A percentile compares a stretch with the other conserved stretches of the same genome.
Evolutionary conservation across 306 rosid species (phyloP).

Genomic region (Quercus parvula): DNA sequence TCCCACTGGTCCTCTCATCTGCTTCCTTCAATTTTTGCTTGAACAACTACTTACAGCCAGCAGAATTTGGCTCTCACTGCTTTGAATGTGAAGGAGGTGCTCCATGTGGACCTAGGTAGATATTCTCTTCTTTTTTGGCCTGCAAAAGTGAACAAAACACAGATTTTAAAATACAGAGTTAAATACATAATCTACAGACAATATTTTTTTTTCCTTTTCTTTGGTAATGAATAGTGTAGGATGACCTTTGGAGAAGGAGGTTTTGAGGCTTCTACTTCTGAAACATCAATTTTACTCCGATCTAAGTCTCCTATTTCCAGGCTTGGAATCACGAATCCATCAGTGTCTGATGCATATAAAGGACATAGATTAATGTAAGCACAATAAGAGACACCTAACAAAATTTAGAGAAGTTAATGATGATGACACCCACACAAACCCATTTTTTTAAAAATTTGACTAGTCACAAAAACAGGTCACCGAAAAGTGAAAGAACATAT

Average conservation of each 20-base stretch:
- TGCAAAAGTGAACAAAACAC: conserved; percentile 26
- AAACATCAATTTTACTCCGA: conserved; percentile 37
- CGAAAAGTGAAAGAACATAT: neutral
- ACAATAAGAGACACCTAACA: neutral
- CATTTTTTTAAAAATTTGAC: neutral
- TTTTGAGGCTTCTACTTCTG: conserved; percentile 51
- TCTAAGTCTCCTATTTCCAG: conserved; percentile 64
- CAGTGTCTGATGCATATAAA: conserved; percentile 57
- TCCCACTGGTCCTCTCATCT: conserved; percentile 53
- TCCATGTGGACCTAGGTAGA: conserved; percentile 93
- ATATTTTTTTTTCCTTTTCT: neutral
- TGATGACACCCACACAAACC: neutral
- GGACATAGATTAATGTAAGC: neutral
- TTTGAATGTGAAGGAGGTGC: conserved; percentile 84
- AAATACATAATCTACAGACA: neutral
- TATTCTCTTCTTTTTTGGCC: conserved; percentile 67
- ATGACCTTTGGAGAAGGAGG: conserved; percentile 62
- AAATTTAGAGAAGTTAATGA: neutral
- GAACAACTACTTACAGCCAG: conserved; percentile 66
- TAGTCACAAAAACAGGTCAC: neutral
- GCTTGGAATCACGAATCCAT: conserved; percentile 96
- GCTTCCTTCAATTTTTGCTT: conserved; percentile 95
- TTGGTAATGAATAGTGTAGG: neutral
- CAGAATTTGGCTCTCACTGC: conserved; percentile 55
- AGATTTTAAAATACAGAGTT: neutral